Evolutionary conservation across 2,329 filamentous ascomycete genomes (phyloP).

Genomic region (Blumeria graminis): DNA sequence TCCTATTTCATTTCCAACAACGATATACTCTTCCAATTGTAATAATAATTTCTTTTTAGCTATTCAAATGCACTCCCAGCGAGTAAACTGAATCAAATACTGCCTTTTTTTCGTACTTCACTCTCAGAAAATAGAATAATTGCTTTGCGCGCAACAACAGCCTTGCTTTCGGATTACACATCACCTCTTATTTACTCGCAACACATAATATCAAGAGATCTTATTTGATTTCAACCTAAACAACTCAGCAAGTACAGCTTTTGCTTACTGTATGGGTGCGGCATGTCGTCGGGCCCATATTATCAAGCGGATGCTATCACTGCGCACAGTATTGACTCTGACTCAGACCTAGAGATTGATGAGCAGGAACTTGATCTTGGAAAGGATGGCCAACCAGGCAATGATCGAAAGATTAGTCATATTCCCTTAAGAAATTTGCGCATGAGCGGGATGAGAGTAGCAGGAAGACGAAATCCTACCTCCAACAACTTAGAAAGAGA

Average conservation of each 20-base stretch:
- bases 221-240: no score
- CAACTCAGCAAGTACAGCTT: background rate
- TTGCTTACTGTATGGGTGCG: conserved; percentile 14
- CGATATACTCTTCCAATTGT: no score
- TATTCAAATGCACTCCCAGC: no score
- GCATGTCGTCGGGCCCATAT: conserved; percentile 16
- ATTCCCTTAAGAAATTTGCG: conserved; percentile 52
- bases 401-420: conserved; percentile 14
- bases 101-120: no score
- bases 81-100: no score
- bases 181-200: no score
- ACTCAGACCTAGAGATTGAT: conserved; percentile 54
- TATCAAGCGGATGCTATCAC: conserved; percentile 24
- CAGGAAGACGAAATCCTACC: conserved; percentile 24
- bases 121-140: no score
- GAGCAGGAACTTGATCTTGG: conserved; percentile 54
- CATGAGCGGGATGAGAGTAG: conserved; percentile 36
- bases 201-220: no score
- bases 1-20: no score
- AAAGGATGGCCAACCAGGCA: conserved; percentile 11
- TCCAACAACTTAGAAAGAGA: conserved; percentile 36
- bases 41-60: no score
- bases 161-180: no score
- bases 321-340: conserved; percentile 41
- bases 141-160: no score